Evolutionary conservation across 1,139 yeast genomes (phyloP).

Genomic region (Debaryomyces psychrophilus): DNA sequence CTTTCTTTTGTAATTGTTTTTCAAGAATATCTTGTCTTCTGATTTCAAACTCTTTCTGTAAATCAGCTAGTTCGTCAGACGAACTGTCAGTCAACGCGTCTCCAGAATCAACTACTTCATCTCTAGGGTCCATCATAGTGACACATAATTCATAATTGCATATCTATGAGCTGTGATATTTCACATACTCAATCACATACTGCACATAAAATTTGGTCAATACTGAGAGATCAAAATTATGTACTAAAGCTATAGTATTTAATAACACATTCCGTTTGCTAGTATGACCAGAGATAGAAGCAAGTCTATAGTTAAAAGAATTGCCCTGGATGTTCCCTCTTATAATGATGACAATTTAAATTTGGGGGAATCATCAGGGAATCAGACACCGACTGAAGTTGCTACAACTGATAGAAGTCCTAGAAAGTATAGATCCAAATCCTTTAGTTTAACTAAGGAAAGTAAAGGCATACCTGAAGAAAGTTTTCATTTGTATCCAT

Average conservation of each 20-base stretch:
- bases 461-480: neutral
- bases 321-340: constrained; percentile 43
- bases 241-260: neutral
- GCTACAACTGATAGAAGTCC: neutral
- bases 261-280: neutral
- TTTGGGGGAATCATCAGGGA: constrained; percentile 14
- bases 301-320: constrained; percentile 53
- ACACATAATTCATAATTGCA: neutral
- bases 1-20: constrained; percentile 18
- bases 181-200: neutral
- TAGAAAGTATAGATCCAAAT: constrained; percentile 1
- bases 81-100: constrained; percentile 33
- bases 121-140: constrained; percentile 18
- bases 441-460: neutral
- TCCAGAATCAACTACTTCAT: constrained; percentile 21
- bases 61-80: constrained; percentile 31
- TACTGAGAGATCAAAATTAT: neutral
- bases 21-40: constrained; percentile 22
- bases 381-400: neutral
- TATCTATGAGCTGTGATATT: neutral
- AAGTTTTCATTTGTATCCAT: constrained; percentile 33
- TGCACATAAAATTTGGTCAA: constrained; percentile 5
- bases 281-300: constrained; percentile 47
- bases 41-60: constrained; percentile 34
- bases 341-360: constrained; percentile 25